Evolutionary conservation across 2,329 filamentous ascomycete species (phyloP).

Genomic region (Hyphodiscus sp.): DNA sequence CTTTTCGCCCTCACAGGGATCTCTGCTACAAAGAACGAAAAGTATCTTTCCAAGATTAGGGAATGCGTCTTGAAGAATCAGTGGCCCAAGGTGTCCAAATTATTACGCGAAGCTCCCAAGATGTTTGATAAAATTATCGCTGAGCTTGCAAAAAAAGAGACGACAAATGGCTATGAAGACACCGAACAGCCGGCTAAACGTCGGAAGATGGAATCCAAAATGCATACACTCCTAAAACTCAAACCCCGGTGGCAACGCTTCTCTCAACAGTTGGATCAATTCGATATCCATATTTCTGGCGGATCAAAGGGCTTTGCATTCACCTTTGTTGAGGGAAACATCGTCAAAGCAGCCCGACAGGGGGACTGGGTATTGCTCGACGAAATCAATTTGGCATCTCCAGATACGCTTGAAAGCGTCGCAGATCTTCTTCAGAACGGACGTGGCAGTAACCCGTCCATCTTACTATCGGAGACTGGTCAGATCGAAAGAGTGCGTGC

Average conservation of each 20-base stretch:
- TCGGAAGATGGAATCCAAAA: slow-evolving; percentile 57
- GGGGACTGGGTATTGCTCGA: slow-evolving; percentile 96
- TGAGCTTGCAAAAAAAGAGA: slow-evolving; percentile 42
- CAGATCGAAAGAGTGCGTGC: slow-evolving; percentile 85
- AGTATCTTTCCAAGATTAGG: slow-evolving; percentile 73
- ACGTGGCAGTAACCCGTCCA: slow-evolving; percentile 65
- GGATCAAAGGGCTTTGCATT: slow-evolving; percentile 78
- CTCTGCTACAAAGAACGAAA: slow-evolving; percentile 78
- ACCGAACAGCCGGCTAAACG: slow-evolving; percentile 64
- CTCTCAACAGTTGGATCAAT: slow-evolving; percentile 63
- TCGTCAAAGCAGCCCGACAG: slow-evolving; percentile 91
- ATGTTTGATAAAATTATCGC: slow-evolving; percentile 72
- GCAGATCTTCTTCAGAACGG: slow-evolving; percentile 77
- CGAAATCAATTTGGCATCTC: slow-evolving; percentile 92
- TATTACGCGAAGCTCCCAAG: slow-evolving; percentile 84
- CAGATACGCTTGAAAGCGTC: slow-evolving; percentile 91
- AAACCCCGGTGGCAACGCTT: slow-evolving; percentile 75
- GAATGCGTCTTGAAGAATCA: slow-evolving; percentile 76
- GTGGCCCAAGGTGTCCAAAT: slow-evolving; percentile 77
- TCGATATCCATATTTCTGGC: slow-evolving; percentile 72
- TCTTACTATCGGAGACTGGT: slow-evolving; percentile 87
- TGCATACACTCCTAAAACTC: slow-evolving; percentile 54
- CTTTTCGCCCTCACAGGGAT: slow-evolving; percentile 82
- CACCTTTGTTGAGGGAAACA: slow-evolving; percentile 90
- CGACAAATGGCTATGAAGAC: slow-evolving; percentile 30